phyloP scores from a whole-genome alignment of 176 grass and related monocot species.

The Tillandsia leiboldiana region DNA sequence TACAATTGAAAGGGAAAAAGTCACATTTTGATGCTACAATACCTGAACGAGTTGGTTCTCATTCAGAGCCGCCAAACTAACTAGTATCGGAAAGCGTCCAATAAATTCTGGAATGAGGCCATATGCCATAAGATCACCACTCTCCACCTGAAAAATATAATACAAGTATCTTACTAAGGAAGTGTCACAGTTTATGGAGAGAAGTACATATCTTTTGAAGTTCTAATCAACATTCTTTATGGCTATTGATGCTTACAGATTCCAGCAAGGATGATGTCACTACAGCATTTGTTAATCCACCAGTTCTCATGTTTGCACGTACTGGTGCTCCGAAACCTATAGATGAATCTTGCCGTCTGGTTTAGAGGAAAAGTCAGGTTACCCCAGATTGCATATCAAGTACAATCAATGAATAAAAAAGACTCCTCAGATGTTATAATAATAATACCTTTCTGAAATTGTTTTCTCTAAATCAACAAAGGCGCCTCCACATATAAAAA shows the following conservation, averaged over 20 bases:
- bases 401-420: slow-evolving; percentile 15
- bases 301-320: slow-evolving; percentile 66
- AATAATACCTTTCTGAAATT: slow-evolving; percentile 79
- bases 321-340: slow-evolving; percentile 94
- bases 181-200: background rate
- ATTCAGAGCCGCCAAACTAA: slow-evolving; percentile 77
- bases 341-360: slow-evolving; percentile 85
- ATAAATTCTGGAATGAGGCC: slow-evolving; percentile 98
- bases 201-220: background rate
- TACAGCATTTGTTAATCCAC: slow-evolving; percentile 69
- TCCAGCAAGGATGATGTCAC: slow-evolving; percentile 86
- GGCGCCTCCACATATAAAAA: slow-evolving; percentile 94
- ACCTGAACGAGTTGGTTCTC: slow-evolving; percentile 95
- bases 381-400: slow-evolving; percentile 14
- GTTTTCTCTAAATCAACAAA: slow-evolving; percentile 95
- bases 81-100: slow-evolving; percentile 91
- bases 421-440: background rate
- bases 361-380: background rate
- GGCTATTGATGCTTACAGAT: slow-evolving; percentile 44
- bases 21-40: background rate
- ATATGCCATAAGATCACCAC: slow-evolving; percentile 92
- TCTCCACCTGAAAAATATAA: slow-evolving; percentile 64
- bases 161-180: background rate
- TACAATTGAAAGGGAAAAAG: background rate
- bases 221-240: background rate